Conservation (phyloP, 306 rosid genomes). For the Quercus cerris region DNA sequence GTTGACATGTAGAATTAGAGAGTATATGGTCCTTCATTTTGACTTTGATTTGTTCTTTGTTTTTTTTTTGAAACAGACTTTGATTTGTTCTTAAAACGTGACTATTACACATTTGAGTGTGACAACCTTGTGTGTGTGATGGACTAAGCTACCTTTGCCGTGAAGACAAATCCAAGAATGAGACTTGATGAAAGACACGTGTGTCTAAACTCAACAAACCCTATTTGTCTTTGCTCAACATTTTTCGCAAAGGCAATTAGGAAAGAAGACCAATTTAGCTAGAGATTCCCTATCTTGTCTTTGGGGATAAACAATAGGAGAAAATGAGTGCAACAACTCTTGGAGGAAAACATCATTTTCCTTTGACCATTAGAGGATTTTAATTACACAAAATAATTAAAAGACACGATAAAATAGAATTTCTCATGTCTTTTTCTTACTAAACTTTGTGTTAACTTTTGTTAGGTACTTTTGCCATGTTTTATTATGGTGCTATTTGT, state of each 20-base stretch:
- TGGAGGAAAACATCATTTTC: slow-evolving; percentile 1
- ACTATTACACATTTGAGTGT: neutral
- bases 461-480: neutral
- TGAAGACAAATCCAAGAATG: slow-evolving; percentile 23
- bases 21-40: neutral
- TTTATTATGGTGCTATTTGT: neutral
- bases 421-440: neutral
- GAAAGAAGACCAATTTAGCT: neutral
- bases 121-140: neutral
- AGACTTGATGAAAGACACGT: slow-evolving; percentile 29
- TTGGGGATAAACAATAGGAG: neutral
- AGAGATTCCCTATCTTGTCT: slow-evolving; percentile 5
- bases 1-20: neutral
- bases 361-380: neutral
- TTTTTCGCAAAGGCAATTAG: neutral
- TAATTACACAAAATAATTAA: neutral
- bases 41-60: neutral
- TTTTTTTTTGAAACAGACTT: neutral
- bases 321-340: slow-evolving; percentile 4
- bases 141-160: neutral
- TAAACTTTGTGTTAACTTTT: neutral
- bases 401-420: neutral
- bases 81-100: neutral
- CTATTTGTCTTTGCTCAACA: no score
- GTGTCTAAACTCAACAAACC: neutral